Conservation (phyloP, 495 filamentous ascomycete species). For the Opeltia flavorubescens region DNA sequence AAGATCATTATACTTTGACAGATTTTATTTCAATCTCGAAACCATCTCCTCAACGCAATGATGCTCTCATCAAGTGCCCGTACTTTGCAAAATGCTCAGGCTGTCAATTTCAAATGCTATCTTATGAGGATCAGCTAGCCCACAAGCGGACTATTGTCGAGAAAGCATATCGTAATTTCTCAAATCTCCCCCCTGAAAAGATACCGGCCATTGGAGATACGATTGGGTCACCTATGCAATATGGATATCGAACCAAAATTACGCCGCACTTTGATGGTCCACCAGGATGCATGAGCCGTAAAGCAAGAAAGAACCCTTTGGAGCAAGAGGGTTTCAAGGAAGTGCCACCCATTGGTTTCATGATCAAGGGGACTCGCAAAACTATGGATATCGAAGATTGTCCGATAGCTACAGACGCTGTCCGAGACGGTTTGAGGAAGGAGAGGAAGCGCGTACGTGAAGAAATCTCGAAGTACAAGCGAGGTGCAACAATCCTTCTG, state of each 20-base stretch:
- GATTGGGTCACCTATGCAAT: constrained; percentile 77
- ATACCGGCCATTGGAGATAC: constrained; percentile 70
- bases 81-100: constrained; percentile 84
- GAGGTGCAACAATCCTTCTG: constrained; percentile 76
- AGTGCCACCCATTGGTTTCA: constrained; percentile 82
- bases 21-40: constrained; percentile 68
- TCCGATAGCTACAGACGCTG: constrained; percentile 78
- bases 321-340: constrained; percentile 28
- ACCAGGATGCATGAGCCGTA: constrained; percentile 26
- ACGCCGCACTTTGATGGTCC: constrained; percentile 88
- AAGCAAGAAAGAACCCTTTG: constrained; percentile 19
- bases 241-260: constrained; percentile 88
- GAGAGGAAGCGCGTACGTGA: constrained; percentile 57
- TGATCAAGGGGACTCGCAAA: constrained; percentile 52
- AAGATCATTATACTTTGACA: constrained; percentile 49
- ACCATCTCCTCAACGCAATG: constrained; percentile 63
- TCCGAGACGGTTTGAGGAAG: constrained; percentile 57
- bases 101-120: constrained; percentile 95
- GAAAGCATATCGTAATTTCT: constrained; percentile 87
- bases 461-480: constrained; percentile 56
- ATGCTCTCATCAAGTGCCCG: constrained; percentile 58
- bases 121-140: constrained; percentile 70
- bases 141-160: constrained; percentile 79
- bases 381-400: constrained; percentile 95
- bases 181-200: constrained; percentile 56